Percentiles rank a stretch among this genome's conserved stretches.
These are phyloP conservation scores for Fusarium udum DNA, from an alignment of 2,329 filamentous ascomycete species.

Conservation along the genomic window DNA sequence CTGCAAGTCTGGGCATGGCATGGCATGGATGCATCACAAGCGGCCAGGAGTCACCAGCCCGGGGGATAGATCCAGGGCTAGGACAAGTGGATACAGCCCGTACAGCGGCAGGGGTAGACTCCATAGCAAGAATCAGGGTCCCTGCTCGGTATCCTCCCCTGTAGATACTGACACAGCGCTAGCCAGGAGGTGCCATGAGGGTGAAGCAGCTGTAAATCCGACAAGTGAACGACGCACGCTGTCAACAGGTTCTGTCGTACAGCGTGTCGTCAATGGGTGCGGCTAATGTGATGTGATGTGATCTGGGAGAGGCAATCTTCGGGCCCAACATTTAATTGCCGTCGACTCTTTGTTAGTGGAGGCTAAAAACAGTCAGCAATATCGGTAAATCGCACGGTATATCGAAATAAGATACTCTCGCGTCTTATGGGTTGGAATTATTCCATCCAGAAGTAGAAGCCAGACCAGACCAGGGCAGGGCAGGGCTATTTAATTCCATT, in stretches of 20 bases:
- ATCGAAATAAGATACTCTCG: constrained; percentile 12
- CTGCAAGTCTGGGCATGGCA: constrained; percentile 23
- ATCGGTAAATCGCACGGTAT: constrained; percentile 27
- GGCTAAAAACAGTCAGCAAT: constrained; percentile 15
- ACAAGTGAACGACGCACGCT: constrained; percentile 2
- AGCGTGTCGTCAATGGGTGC: constrained; percentile 12
- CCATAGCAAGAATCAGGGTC: constrained; percentile 36
- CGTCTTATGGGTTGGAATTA: constrained; percentile 9
- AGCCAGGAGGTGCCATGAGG: constrained; percentile 28
- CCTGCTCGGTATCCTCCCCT: constrained; percentile 28
- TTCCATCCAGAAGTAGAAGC: constrained; percentile 14
- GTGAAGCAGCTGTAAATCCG: constrained; percentile 6
- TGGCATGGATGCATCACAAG: constrained; percentile 14
- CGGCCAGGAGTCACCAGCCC: constrained; percentile 26
- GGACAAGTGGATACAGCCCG: constrained; percentile 2
- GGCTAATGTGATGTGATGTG: constrained; percentile 23
- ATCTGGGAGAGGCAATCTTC: constrained; percentile 16
- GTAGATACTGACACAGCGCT: constrained; percentile 39
- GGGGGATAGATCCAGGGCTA: constrained; percentile 9
- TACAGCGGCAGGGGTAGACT: constrained; percentile 20
- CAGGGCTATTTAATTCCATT: constrained; percentile 26
- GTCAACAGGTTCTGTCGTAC: not conserved
- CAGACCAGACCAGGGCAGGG: constrained; percentile 12
- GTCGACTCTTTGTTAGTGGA: not conserved
- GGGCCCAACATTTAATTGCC: not conserved